phyloP scores from a whole-genome alignment of 2,329 filamentous ascomycete species.

The Colletotrichum coccodes region DNA sequence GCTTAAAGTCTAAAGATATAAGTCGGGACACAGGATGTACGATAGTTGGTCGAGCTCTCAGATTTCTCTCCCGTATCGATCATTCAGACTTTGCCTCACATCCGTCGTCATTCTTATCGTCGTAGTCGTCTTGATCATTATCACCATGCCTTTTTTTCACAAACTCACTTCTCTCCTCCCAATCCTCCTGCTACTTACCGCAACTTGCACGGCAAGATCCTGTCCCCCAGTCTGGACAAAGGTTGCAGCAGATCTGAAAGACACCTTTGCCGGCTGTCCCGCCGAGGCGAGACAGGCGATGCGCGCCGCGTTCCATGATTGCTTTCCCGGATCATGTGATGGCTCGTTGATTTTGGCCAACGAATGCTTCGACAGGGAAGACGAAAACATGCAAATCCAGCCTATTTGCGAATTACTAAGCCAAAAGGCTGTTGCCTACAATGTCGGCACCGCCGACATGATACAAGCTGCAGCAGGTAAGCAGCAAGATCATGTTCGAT shows the following conservation, averaged over 20 bases:
- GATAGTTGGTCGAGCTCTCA: too few relatives aligned
- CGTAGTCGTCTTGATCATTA: not conserved
- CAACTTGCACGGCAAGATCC: not conserved
- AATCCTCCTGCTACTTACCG: not conserved
- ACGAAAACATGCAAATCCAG: slow-evolving; percentile 16
- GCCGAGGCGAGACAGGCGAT: slow-evolving; percentile 8
- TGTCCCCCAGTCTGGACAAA: slow-evolving; percentile 11
- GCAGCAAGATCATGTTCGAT: not conserved
- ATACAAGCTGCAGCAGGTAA: slow-evolving; percentile 22
- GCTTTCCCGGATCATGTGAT: slow-evolving; percentile 17
- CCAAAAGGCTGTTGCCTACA: slow-evolving; percentile 14
- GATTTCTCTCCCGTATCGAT: too few relatives aligned
- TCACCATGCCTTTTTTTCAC: not conserved
- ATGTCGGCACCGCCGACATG: slow-evolving; percentile 17
- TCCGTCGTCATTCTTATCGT: not conserved
- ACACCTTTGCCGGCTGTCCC: not conserved
- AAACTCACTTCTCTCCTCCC: not conserved
- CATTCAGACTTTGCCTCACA: too few relatives aligned
- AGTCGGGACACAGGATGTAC: too few relatives aligned
- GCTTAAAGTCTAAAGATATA: too few relatives aligned
- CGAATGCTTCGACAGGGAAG: slow-evolving; percentile 16
- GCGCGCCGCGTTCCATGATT: slow-evolving; percentile 20
- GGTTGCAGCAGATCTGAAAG: slow-evolving; percentile 17
- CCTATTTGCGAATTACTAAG: slow-evolving; percentile 16
- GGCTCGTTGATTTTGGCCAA: slow-evolving; percentile 18